phyloP scores from a whole-genome alignment of 768 basidiomycete species.

The Daedalea quercina region DNA sequence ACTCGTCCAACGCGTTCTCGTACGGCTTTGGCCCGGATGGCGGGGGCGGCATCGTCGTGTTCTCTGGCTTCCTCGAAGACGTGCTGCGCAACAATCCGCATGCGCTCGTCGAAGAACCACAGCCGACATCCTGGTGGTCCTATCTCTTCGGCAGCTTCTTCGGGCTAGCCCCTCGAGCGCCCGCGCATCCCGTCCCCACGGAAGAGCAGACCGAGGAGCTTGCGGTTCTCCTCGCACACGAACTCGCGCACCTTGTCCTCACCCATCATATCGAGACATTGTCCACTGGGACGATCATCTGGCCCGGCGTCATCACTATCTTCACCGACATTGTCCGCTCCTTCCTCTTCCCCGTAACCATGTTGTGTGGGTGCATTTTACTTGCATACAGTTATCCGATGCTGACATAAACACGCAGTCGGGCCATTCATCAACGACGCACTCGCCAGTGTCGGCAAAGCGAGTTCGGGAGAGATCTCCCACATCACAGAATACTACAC shows the following conservation, averaged over 20 bases:
- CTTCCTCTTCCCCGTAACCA: constrained; percentile 81
- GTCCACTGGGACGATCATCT: constrained; percentile 74
- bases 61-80: constrained; percentile 88
- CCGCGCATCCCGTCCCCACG: constrained; percentile 50
- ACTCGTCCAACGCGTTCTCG: constrained; percentile 85
- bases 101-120: constrained; percentile 10
- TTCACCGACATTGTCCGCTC: constrained; percentile 73
- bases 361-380: constrained; percentile 39
- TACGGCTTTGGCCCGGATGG: constrained; percentile 93
- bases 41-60: constrained; percentile 90
- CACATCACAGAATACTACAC: constrained; percentile 73
- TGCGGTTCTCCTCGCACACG: constrained; percentile 88
- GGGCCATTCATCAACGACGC: constrained; percentile 97
- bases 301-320: constrained; percentile 77
- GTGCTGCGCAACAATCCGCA: constrained; percentile 51
- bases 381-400: constrained; percentile 6
- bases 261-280: constrained; percentile 90
- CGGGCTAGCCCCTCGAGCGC: constrained; percentile 20
- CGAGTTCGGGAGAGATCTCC: constrained; percentile 68
- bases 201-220: constrained; percentile 82
- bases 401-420: constrained; percentile 30
- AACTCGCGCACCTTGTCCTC: constrained; percentile 85
- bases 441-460: constrained; percentile 71
- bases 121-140: constrained; percentile 38
- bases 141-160: constrained; percentile 40